Evolutionary conservation across 2,329 filamentous ascomycete genomes (phyloP), one percentile per base, ranked within the genome.

Genomic region (Gliomastix tumulicola): DNA sequence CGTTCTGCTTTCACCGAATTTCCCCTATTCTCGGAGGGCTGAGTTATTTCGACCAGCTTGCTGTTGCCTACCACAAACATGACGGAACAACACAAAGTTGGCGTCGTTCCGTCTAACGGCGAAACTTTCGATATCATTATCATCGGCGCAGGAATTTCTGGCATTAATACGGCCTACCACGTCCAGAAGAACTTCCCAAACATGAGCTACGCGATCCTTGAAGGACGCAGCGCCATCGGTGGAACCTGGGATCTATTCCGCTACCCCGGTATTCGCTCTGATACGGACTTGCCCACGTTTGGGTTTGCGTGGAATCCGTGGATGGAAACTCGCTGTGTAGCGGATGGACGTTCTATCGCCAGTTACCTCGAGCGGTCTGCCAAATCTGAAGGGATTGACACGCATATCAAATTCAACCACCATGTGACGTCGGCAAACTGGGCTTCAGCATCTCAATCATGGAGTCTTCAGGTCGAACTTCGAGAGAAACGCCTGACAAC

Each of bases 241-340:
- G 85, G 85, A 20, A 90, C 85, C 12, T 90, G 85, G 85, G 79
- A 83, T 49, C 61, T 88, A 3, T 90, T 88, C 63, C 74, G 70
- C 27, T 90, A 88, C 47, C 84, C 83, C 0, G 82, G 85, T 6
- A 81, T 86, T 44, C 65, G 76, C 31, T 79, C 77, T 3, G 74
- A 81, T 42, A 77, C 74, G 0, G 76, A 81, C 48, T 60, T 81
- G 7, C 69, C 69, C 44, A 79, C 74, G 0, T 80, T 79, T 42
- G 74, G 74, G n/a, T 88, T 88, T 47, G 58, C 72, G 2, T 89
- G 83, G 76, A 69, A 76, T 30, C 80, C 81, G 1, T 89, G 84
- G 84, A 65, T 75, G 30, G 53, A 61, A 11, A 44, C 52, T 28
- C 62, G 66, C 36, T 62, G 63, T 33, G 74, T 83, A 48, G 74